Base-by-base conservation (phyloP, 305 asterid species). In the Fraxinus velutina region DNA sequence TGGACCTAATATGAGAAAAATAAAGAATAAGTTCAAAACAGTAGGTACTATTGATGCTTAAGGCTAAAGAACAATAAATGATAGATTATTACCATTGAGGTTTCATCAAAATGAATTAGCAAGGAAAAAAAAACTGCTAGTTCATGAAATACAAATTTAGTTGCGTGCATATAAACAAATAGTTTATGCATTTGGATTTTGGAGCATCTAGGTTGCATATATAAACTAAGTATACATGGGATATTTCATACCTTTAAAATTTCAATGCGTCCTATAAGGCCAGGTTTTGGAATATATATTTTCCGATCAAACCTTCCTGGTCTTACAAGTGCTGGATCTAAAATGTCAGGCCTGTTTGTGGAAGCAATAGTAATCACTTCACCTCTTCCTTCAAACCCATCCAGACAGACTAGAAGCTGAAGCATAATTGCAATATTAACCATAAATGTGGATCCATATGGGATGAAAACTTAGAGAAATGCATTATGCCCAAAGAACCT, bases 311-410 rank as follows among this genome's bases (percentile, higher is more conserved):
- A 96, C 84, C 99, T 91, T 84, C 98, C 98, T 8, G 99, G 99
- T 82, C 99, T 91, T 57, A 96, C 98, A 73, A 96, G 98, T 60
- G 99, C 98, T 73, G 99, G 95, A 85, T 96, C 99, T 86, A 96
- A 84, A 82, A 96, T 96, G 89, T 96, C 98, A 30, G 99, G 97
- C 84, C 99, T 90, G 83, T 94, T 96, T 79, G 99, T 96, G 76
- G 99, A 96, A 85, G 99, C 99, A 89, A 96, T 96, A 64, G 99
- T 96, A 79, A 96, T 96, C 80, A 96, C 99, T 84, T 94, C 92
- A 76, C 99, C 99, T 88, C 91, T 92, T 86, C 98, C 99, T 92
- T 96, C 99, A 79, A 96, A 96, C 77, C 99, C 99, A 90, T 96
- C 99, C 87, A 96, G 86, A 89, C 89, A 89, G 68, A 96, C 99